phyloP scores from a whole-genome alignment of 106 monocot genomes.

The Allium cepa region DNA sequence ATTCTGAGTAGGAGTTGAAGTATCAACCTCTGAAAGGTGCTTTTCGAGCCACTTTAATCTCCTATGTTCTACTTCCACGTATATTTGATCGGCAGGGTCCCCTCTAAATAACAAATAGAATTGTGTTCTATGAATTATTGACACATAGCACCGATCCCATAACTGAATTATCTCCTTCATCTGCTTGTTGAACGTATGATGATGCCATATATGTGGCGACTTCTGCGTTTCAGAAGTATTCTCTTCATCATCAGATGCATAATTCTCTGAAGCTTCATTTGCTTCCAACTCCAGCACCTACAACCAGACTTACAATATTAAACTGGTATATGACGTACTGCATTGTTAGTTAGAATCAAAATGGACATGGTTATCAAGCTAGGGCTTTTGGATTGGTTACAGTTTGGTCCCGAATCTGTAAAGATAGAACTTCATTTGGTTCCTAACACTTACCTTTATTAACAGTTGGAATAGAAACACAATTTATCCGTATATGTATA shows the following conservation, averaged over 20 bases:
- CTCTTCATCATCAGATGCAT: constrained; percentile 25
- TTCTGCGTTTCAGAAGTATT: constrained; percentile 24
- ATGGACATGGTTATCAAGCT: not conserved
- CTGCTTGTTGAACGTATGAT: constrained; percentile 54
- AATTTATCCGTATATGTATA: too few relatives aligned
- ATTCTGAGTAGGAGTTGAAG: constrained; percentile 40
- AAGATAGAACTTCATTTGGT: not conserved
- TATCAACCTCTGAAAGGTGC: constrained; percentile 47
- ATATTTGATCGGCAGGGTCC: constrained; percentile 88
- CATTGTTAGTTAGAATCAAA: not conserved
- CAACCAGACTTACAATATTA: not conserved
- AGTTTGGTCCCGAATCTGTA: not conserved
- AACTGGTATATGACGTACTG: not conserved
- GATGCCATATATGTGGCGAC: constrained; percentile 46
- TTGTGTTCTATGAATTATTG: constrained; percentile 85
- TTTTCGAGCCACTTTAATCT: constrained; percentile 78
- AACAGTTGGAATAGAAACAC: too few relatives aligned
- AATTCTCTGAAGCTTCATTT: constrained; percentile 18
- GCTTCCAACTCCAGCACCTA: constrained; percentile 92
- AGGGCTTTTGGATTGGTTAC: not conserved
- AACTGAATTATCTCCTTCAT: constrained; percentile 68
- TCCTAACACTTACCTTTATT: not conserved
- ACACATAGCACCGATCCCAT: constrained; percentile 89
- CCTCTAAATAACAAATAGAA: constrained; percentile 88
- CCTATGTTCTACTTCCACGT: constrained; percentile 93